These are phyloP conservation scores for Gracilaria vermiculophylla DNA, from an alignment of 23 red algal species.

Conservation along the genomic window DNA sequence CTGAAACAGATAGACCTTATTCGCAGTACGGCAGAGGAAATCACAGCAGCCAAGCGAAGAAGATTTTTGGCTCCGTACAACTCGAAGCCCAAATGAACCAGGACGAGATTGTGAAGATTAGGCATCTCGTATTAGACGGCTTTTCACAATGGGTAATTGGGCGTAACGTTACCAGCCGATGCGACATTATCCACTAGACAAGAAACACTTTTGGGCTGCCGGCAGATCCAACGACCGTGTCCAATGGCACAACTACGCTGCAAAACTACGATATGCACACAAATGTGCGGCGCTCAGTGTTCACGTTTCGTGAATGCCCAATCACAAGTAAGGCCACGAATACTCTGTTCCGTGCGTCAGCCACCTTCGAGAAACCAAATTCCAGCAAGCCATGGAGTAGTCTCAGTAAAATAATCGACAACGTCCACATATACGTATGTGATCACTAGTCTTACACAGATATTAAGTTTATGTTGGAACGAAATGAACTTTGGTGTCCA, in stretches of 20 bases:
- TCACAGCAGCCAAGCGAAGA: constrained; percentile 4
- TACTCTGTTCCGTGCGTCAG: not conserved
- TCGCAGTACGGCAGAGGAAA: constrained; percentile 54
- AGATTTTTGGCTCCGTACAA: not conserved
- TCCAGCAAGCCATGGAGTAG: not conserved
- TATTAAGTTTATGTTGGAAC: not conserved
- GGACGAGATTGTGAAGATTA: not conserved
- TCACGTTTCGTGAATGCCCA: not conserved
- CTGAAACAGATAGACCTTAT: not conserved
- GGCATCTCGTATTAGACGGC: constrained; percentile 1
- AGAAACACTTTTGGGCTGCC: not conserved
- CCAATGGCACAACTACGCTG: not conserved
- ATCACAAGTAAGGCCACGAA: not conserved
- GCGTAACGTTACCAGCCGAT: not conserved
- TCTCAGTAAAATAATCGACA: constrained; percentile 37
- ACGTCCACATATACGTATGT: not conserved
- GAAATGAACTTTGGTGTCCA: constrained; percentile 19
- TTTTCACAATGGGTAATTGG: constrained; percentile 19
- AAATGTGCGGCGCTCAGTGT: not conserved
- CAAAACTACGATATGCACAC: constrained; percentile 19
- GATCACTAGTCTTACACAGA: constrained; percentile 5
- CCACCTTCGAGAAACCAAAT: not conserved
- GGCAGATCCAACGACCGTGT: no score
- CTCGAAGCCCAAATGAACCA: not conserved
- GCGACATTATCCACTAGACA: not conserved